phyloP scores from a whole-genome alignment of 169 alveolate species.

The Plasmodium vivax region DNA sequence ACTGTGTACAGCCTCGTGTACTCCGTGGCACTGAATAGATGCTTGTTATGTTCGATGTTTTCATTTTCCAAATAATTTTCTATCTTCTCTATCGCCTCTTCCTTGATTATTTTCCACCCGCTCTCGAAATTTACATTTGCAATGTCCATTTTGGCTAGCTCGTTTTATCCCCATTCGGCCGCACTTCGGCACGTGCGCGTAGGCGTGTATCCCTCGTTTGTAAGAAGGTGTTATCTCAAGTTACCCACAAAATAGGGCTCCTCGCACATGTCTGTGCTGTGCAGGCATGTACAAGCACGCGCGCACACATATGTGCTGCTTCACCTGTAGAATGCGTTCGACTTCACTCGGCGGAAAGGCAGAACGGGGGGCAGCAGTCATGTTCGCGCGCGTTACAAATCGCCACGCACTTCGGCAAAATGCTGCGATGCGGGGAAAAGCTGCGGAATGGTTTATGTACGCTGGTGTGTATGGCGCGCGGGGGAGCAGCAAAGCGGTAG shows the following conservation, averaged over 20 bases:
- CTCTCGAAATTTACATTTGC: slow-evolving; percentile 47
- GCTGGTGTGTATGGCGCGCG: neutral
- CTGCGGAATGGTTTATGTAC: neutral
- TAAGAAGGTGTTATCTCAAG: neutral
- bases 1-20: slow-evolving; percentile 78
- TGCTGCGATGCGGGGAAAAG: neutral
- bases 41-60: slow-evolving; percentile 27
- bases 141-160: slow-evolving; percentile 43
- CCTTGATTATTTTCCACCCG: slow-evolving; percentile 71
- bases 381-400: neutral
- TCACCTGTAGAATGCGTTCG: neutral
- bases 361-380: neutral
- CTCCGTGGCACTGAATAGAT: slow-evolving; percentile 76
- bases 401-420: neutral
- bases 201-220: neutral
- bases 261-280: neutral
- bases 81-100: slow-evolving; percentile 66
- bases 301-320: neutral
- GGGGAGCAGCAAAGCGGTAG: neutral
- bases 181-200: neutral
- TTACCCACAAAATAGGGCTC: neutral
- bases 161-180: neutral
- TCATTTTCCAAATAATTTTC: slow-evolving; percentile 59
- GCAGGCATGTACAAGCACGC: neutral
- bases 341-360: neutral